phyloP scores from a whole-genome alignment of 768 basidiomycete genomes.

The Serpula lacrymans region DNA sequence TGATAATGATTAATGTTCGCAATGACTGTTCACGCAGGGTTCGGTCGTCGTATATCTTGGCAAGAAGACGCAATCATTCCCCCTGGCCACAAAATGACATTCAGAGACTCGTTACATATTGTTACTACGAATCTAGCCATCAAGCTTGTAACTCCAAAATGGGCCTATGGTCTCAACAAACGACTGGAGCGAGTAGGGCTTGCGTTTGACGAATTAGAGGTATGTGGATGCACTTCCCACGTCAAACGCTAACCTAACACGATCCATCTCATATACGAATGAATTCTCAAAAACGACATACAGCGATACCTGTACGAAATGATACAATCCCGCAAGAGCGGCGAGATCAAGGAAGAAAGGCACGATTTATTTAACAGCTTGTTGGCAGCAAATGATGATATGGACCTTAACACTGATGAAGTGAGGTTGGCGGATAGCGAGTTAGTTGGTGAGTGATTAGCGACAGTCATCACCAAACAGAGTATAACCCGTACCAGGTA shows the following conservation, averaged over 20 bases:
- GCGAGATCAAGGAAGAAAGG: slow-evolving; percentile 35
- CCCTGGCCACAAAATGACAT: slow-evolving; percentile 43
- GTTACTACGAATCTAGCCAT: slow-evolving; percentile 36
- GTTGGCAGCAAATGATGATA: slow-evolving; percentile 45
- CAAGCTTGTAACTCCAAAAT: slow-evolving; percentile 37
- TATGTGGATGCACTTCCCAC: slow-evolving; percentile 17
- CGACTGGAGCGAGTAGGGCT: slow-evolving; percentile 25
- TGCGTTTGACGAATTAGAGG: slow-evolving; percentile 44
- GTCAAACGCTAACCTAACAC: no score
- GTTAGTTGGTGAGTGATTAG: slow-evolving; percentile 35
- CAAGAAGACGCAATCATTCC: slow-evolving; percentile 38
- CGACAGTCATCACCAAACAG: no score
- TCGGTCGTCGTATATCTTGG: slow-evolving; percentile 51
- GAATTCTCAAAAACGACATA: no score
- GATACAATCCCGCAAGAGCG: slow-evolving; percentile 40
- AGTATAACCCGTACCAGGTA: slow-evolving; percentile 18
- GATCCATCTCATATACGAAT: no score
- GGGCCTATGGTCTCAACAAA: slow-evolving; percentile 35
- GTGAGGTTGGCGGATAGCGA: slow-evolving; percentile 42
- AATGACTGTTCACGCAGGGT: slow-evolving; percentile 32
- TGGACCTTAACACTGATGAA: slow-evolving; percentile 16
- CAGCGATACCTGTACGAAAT: slow-evolving; percentile 51
- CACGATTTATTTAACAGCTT: slow-evolving; percentile 53
- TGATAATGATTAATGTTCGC: background rate
- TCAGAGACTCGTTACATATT: slow-evolving; percentile 45